Evolutionary conservation across 2,329 filamentous ascomycete genomes (phyloP).

Genomic region (Neofusicoccum cordaticola): DNA sequence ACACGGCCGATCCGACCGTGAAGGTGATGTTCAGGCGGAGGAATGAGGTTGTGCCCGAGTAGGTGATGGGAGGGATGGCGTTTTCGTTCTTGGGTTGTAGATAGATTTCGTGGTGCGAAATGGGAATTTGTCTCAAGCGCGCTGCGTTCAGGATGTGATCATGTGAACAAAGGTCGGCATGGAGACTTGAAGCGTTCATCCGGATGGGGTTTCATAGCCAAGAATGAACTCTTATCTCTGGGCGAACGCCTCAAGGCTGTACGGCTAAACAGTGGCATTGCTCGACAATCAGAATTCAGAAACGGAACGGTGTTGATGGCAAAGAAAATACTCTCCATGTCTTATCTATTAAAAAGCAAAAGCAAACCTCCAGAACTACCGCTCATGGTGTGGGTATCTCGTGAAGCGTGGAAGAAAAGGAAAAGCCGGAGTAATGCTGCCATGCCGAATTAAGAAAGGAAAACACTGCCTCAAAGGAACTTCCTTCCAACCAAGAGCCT

Average conservation of each 20-base stretch:
- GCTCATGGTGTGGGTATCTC: conserved; percentile 9
- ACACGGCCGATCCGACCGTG: not conserved
- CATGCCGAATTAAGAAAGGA: not conserved
- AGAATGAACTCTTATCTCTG: not conserved
- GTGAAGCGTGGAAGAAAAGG: not conserved
- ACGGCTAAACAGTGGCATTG: not conserved
- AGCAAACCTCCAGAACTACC: not conserved
- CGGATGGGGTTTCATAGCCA: not conserved
- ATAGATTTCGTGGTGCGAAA: too few species aligned
- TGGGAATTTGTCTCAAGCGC: too few species aligned
- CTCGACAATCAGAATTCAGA: not conserved
- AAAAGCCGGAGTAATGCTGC: not conserved
- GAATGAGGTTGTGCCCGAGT: not conserved
- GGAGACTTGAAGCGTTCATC: not conserved
- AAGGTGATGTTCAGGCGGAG: not conserved
- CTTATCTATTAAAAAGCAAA: not conserved
- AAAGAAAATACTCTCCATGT: not conserved
- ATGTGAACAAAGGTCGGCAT: too few species aligned
- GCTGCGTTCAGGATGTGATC: too few species aligned
- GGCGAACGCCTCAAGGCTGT: not conserved
- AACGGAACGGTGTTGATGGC: not conserved
- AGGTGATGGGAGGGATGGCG: not conserved
- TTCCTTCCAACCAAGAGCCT: not conserved
- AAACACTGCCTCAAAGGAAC: too few species aligned
- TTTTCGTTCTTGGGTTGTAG: too few species aligned